A percentile compares a stretch with the other conserved stretches of the same genome.
phyloP scores from a whole-genome alignment of 106 monocot species.

The Dendrobium officinale region DNA sequence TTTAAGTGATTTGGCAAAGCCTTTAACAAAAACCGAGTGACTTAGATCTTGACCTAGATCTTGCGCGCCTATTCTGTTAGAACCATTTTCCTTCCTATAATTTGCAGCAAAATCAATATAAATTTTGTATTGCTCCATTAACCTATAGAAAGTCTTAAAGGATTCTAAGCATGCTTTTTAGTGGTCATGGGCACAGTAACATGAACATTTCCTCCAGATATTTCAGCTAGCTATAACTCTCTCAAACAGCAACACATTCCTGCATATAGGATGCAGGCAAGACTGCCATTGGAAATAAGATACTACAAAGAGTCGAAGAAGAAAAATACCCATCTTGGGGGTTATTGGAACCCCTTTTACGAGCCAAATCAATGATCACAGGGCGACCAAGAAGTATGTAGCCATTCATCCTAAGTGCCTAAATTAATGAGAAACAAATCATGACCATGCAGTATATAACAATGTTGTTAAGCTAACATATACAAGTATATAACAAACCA shows the following conservation, averaged over 20 bases:
- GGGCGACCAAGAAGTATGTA: constrained; percentile 47
- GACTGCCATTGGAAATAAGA: background rate
- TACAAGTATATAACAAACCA: background rate
- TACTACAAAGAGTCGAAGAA: background rate
- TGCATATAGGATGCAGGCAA: background rate
- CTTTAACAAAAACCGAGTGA: constrained; percentile 53
- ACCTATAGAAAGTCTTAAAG: background rate
- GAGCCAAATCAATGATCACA: constrained; percentile 51
- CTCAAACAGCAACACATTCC: background rate
- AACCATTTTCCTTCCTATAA: constrained; percentile 38
- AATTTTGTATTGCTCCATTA: background rate
- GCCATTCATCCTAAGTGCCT: constrained; percentile 68
- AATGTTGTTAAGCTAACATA: background rate
- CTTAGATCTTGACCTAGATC: constrained; percentile 24
- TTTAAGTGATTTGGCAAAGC: constrained; percentile 55
- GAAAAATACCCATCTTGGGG: constrained; percentile 40
- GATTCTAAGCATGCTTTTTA: background rate
- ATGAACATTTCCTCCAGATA: background rate
- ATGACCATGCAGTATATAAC: background rate
- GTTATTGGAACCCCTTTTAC: constrained; percentile 40
- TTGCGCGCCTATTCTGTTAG: constrained; percentile 32
- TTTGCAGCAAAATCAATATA: background rate
- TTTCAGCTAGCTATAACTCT: background rate
- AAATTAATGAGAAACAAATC: background rate
- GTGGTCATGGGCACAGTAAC: background rate